Conservation (phyloP, 2,329 filamentous ascomycete species). For the Ascochyta lentis region DNA sequence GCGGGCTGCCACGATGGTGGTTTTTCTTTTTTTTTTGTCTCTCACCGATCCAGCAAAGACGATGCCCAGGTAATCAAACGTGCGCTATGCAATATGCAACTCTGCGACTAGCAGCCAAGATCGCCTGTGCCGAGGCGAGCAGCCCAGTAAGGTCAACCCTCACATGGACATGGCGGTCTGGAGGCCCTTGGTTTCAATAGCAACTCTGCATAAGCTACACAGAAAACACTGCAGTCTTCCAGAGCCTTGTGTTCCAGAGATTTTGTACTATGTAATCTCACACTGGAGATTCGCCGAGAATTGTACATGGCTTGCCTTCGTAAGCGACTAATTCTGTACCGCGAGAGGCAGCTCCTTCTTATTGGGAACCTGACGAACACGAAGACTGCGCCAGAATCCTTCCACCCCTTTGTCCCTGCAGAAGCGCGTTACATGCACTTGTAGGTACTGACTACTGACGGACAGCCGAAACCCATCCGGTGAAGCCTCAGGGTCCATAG, state of each 20-base stretch:
- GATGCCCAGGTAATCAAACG: background rate
- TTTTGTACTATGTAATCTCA: no score
- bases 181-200: no score
- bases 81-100: background rate
- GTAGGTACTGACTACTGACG: background rate
- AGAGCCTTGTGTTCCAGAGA: no score
- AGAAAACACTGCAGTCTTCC: no score
- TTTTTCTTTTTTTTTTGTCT: background rate
- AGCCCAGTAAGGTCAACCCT: no score
- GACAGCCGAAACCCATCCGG: conserved; percentile 7
- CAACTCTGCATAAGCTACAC: no score
- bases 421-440: background rate
- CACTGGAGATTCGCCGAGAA: no score
- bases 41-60: background rate
- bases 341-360: background rate
- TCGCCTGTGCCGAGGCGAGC: conserved; percentile 1
- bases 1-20: background rate
- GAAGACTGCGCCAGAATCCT: conserved; percentile 7
- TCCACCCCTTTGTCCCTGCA: conserved; percentile 14
- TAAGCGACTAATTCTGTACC: no score
- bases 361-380: conserved; percentile 5
- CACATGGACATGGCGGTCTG: no score
- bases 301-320: no score
- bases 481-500: conserved; percentile 5
- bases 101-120: background rate